A percentile compares a stretch with the other conserved stretches of the same genome.
These are phyloP conservation scores for Musa beccarii DNA, from an alignment of 176 grass and related monocot species.

Conservation along the genomic window DNA sequence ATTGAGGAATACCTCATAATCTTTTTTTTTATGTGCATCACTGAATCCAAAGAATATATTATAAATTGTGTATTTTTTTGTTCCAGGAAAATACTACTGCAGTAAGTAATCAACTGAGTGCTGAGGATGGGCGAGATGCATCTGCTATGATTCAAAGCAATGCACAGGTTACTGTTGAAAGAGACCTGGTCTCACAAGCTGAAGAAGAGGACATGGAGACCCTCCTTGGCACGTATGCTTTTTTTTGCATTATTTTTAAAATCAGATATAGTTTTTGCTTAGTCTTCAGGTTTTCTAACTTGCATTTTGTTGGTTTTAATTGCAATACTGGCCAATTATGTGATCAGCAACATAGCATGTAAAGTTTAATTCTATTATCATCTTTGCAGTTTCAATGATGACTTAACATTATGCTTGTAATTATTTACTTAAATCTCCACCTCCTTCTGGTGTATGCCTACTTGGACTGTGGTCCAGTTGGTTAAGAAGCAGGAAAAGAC, in stretches of 20 bases:
- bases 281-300: not conserved
- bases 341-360: too few species aligned
- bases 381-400: not conserved
- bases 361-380: not conserved
- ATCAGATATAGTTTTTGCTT: constrained; percentile 7
- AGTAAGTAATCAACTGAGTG: constrained; percentile 37
- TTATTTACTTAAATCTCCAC: too few species aligned
- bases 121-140: constrained; percentile 39
- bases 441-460: too few species aligned
- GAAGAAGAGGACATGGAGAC: constrained; percentile 88
- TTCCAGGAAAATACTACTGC: constrained; percentile 59
- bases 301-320: not conserved
- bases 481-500: too few species aligned
- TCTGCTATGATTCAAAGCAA: constrained; percentile 34
- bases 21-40: not conserved
- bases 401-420: too few species aligned
- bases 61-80: not conserved
- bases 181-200: constrained; percentile 68
- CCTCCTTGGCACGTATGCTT: constrained; percentile 68
- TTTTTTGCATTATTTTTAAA: not conserved
- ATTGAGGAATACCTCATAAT: not conserved
- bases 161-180: constrained; percentile 50
- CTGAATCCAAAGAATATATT: not conserved
- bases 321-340: not conserved
- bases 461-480: too few species aligned